Base-by-base conservation (phyloP, 768 basidiomycete genomes). In the Tricholomella constricta region DNA sequence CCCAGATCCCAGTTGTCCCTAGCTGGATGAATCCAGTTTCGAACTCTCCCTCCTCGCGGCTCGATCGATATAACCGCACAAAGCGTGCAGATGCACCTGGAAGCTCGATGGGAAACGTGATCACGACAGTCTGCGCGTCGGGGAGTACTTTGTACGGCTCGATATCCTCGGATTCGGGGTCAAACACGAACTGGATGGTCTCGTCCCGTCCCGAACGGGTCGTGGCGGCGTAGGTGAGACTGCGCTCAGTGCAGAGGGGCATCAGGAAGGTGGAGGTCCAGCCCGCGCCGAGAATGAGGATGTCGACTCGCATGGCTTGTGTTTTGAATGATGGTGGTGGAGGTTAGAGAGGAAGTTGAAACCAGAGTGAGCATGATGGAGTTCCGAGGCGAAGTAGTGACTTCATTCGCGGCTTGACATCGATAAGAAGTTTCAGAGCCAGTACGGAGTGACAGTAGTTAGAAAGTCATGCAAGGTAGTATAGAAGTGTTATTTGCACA, bases 231-330 rank as follows among this genome's bases (percentile, higher is more conserved):
- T 72, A 77, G 1, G 72, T 67, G 48, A 85, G 48, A 9, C 64
- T 55, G 17, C 72, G 68, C 15, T 69, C 56, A 2, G 61, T 23
- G 63, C 82, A 82, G 26, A 82, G 78, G 0, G 83, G 79, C 32
- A 81, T 70, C 22, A 87, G 72, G 68, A 86, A 88, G 7, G 70
- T 74, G 1, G 78, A 82, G 4, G 82, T 82, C 85, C 86, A 88
- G 27, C 85, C 85, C 23, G 82, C 82, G 29, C 85, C 86, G 43
- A 88, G 76, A 56, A 88, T 79, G 48, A 86, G 77, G 29, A 85
- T 66, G 51, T 83, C 79, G 50, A 83, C 76, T 19, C 10, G 9
- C 55, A 55, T 55, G 43, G 42, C n/a, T n/a, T n/a, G n/a, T n/a
- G n/a, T n/a, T n/a, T n/a, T n/a, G n/a, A n/a, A n/a, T n/a, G n/a